A percentile compares a stretch with the other conserved stretches of the same genome.
Evolutionary conservation across 2,329 filamentous ascomycete genomes (phyloP).

Genomic region (Raffaelea arxii): DNA sequence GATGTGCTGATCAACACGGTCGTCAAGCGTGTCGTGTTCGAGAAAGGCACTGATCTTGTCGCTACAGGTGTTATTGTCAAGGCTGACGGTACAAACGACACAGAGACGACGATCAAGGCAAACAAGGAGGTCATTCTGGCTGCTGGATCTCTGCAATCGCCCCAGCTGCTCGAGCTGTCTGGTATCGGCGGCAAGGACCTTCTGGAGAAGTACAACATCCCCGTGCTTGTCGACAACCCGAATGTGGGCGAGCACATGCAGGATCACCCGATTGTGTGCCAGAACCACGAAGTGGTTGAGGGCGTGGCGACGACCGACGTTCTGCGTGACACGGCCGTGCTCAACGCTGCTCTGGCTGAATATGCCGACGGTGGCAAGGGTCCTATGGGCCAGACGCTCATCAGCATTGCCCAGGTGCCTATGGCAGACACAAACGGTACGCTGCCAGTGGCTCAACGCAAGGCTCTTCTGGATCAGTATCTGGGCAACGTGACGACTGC

Average conservation of each 20-base stretch:
- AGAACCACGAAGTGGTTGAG: conserved; percentile 35
- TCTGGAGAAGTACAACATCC: conserved; percentile 43
- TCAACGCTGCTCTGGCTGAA: conserved; percentile 22
- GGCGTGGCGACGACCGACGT: conserved; percentile 29
- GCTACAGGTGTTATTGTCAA: conserved; percentile 26
- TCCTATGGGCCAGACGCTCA: conserved; percentile 16
- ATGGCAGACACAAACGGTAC: neutral
- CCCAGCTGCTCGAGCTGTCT: conserved; percentile 54
- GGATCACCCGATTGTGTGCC: conserved; percentile 48
- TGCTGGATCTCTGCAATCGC: conserved; percentile 50
- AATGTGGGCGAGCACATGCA: conserved; percentile 57
- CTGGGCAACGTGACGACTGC: neutral
- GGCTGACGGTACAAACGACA: conserved; percentile 22
- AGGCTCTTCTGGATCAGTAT: neutral
- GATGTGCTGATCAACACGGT: conserved; percentile 13
- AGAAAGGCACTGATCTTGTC: conserved; percentile 20
- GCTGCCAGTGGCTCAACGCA: neutral
- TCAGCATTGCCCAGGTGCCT: conserved; percentile 14
- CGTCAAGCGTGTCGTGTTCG: conserved; percentile 15
- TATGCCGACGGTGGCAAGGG: conserved; percentile 30
- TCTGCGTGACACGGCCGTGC: conserved; percentile 25
- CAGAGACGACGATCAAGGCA: conserved; percentile 35
- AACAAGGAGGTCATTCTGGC: conserved; percentile 38
- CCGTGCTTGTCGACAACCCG: conserved; percentile 42
- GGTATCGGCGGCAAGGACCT: conserved; percentile 50